Evolutionary conservation across 768 basidiomycete genomes (phyloP).

Genomic region (Hebeloma cylindrosporum): DNA sequence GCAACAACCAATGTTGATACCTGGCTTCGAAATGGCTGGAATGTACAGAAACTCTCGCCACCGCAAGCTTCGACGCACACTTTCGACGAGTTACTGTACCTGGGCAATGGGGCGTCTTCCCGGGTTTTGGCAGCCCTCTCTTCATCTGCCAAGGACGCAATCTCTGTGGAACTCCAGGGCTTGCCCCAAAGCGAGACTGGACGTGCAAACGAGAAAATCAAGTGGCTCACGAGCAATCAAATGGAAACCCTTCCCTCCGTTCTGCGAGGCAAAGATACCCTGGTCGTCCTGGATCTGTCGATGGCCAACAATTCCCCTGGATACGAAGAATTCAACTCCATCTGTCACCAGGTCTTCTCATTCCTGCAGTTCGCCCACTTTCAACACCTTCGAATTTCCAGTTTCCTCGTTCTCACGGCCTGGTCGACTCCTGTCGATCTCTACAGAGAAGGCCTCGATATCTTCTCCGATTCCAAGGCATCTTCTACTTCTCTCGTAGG

Average conservation of each 20-base stretch:
- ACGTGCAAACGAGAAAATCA: conserved; percentile 9
- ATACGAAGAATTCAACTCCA: conserved; percentile 16
- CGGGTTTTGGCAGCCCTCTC: conserved; percentile 18
- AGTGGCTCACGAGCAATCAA: conserved; percentile 10
- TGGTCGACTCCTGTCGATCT: conserved; percentile 25
- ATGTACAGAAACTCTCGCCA: conserved; percentile 13
- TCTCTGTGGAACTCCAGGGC: conserved; percentile 14
- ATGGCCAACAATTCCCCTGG: conserved; percentile 17
- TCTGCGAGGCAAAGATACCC: conserved; percentile 19
- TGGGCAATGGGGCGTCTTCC: conserved; percentile 20
- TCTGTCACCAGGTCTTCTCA: conserved; percentile 20
- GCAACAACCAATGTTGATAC: conserved; percentile 2
- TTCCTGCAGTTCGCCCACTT: conserved; percentile 23
- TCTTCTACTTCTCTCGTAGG: conserved; percentile 21
- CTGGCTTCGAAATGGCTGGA: conserved; percentile 28
- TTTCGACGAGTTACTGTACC: conserved; percentile 24
- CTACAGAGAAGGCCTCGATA: conserved; percentile 22
- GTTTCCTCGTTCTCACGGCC: conserved; percentile 22
- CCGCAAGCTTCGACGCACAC: conserved; percentile 8
- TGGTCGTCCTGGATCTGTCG: conserved; percentile 25
- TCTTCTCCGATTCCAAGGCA: conserved; percentile 20
- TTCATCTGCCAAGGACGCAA: conserved; percentile 15
- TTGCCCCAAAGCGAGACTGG: conserved; percentile 7
- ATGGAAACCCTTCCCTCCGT: conserved; percentile 13
- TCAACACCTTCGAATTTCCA: conserved; percentile 17